Evolutionary conservation across 768 basidiomycete genomes (phyloP), one percentile per base, ranked within the genome.

Genomic region (Leccinum imitatum): DNA sequence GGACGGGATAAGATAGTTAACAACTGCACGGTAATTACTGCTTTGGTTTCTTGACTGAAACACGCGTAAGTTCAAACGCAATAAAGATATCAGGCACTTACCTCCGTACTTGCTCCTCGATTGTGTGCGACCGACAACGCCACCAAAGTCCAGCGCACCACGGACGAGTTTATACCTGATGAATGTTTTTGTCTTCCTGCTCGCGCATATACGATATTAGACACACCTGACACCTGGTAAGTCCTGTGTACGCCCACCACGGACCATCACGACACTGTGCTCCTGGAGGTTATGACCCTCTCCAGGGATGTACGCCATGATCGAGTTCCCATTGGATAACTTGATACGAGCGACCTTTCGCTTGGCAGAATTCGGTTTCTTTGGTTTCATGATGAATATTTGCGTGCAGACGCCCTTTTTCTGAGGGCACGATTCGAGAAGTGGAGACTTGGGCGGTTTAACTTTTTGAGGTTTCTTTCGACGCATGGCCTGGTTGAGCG

Each of bases 221-320:
- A 75, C 85, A 54, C 66, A 97, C 97, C 91, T 87, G 30, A 98
- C 92, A 83, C 97, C 95, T 39, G 96, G 96, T 73, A 98, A 81
- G 87, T 99, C 97, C 79, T 98, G 95, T 2, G 94, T 89, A 77
- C 94, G 85, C 14, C 97, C 97, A 5, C 97, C 97, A 67, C 95
- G 79, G n/a, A 98, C 85, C 48, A 98, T 75, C 2, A 98, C 95
- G 4, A 98, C 96, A 75, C 89, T 90, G 69, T 99, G 97, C 73
- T 98, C 97, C 77, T 98, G 97, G 68, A 98, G 75, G 71, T 97
- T 98, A 73, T 98, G 96, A 1, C 97, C 97, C 71, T 98, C 97
- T 67, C 97, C 97, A 50, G 90, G 91, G 59, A 98, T 93, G 73
- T 98, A 98, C 15, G 94, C 95, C 80, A 90, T 90, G 63, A 95